Conservation (phyloP, 2,329 filamentous ascomycete genomes). For the Apiospora rasikravindrae region DNA sequence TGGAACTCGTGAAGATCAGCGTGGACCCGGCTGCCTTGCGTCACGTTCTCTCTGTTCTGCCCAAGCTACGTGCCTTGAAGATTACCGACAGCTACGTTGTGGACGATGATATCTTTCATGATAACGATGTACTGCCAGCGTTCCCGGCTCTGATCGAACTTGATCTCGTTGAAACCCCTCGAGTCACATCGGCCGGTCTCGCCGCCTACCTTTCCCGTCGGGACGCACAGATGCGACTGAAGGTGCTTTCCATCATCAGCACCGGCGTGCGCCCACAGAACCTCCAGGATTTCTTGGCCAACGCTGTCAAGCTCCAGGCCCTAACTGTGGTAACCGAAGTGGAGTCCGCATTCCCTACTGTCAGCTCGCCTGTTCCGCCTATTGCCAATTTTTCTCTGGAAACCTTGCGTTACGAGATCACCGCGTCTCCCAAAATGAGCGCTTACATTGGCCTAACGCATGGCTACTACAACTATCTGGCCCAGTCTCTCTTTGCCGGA, state of each 20-base stretch:
- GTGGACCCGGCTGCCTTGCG: slow-evolving; percentile 75
- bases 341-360: slow-evolving; percentile 54
- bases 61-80: slow-evolving; percentile 74
- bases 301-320: slow-evolving; percentile 62
- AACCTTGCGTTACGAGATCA: slow-evolving; percentile 84
- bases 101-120: slow-evolving; percentile 77
- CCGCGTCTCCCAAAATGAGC: slow-evolving; percentile 59
- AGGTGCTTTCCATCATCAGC: slow-evolving; percentile 71
- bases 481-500: slow-evolving; percentile 78
- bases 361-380: slow-evolving; percentile 58
- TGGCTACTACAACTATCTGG: slow-evolving; percentile 84
- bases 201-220: slow-evolving; percentile 68
- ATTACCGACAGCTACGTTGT: slow-evolving; percentile 72
- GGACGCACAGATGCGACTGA: slow-evolving; percentile 65
- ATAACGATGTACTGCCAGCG: slow-evolving; percentile 68
- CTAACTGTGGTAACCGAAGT: slow-evolving; percentile 60
- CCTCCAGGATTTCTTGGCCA: slow-evolving; percentile 65
- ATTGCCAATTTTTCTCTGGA: slow-evolving; percentile 72
- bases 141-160: slow-evolving; percentile 79
- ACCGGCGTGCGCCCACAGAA: slow-evolving; percentile 71
- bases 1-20: slow-evolving; percentile 72
- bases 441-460: slow-evolving; percentile 61
- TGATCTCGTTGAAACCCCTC: slow-evolving; percentile 72
- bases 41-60: slow-evolving; percentile 71
- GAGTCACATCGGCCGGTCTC: slow-evolving; percentile 75